Conservation (phyloP, 2,329 filamentous ascomycete genomes). For the Nemania serpens region DNA sequence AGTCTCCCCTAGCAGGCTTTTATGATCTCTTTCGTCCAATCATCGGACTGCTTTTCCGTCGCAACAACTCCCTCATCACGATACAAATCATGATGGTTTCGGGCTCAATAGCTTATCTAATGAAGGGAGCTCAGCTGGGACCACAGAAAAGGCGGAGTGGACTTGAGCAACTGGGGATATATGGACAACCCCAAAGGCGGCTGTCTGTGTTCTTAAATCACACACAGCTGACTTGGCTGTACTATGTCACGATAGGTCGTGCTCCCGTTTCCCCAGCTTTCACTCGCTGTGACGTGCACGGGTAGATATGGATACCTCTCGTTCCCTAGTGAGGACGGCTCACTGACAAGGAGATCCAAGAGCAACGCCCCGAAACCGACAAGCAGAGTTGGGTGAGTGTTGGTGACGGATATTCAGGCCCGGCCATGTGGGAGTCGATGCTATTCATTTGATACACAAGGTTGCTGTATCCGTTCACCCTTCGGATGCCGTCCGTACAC, state of each 20-base stretch:
- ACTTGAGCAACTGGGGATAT: not conserved
- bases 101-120: conserved; percentile 14
- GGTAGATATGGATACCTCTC: not conserved
- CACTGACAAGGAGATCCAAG: not conserved
- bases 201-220: not conserved
- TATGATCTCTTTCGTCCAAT: conserved; percentile 25
- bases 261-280: not conserved
- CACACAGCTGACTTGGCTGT: not conserved
- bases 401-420: not conserved
- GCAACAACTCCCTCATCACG: conserved; percentile 10
- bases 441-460: conserved; percentile 28
- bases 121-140: not conserved
- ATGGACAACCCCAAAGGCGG: not conserved
- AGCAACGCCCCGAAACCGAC: not conserved
- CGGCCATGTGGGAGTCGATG: conserved; percentile 26
- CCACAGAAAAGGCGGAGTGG: not conserved
- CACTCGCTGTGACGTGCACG: not conserved
- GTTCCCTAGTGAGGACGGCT: not conserved
- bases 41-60: conserved; percentile 13
- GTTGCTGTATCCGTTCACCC: conserved; percentile 28
- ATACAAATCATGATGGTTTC: conserved; percentile 15
- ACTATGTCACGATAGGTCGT: not conserved
- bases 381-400: conserved; percentile 1
- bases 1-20: conserved; percentile 28
- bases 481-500: conserved; percentile 14